phyloP scores from a whole-genome alignment of 495 filamentous ascomycete genomes.

The Penicillium turbatum region DNA sequence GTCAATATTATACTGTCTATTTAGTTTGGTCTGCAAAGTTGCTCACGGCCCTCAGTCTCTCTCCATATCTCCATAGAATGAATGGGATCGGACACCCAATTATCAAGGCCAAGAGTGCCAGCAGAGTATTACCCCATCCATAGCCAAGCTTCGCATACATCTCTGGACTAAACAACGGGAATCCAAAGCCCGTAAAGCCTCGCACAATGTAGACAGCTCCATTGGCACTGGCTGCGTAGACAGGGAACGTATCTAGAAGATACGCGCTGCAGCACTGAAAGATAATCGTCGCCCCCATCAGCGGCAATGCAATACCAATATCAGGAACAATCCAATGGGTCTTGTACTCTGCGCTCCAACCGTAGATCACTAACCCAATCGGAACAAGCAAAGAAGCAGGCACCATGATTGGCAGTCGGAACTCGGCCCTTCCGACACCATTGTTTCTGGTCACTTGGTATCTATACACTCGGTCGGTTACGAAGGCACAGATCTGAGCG shows the following conservation, averaged over 20 bases:
- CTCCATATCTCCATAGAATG: slow-evolving; percentile 39
- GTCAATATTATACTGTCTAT: background rate
- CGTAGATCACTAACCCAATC: slow-evolving; percentile 57
- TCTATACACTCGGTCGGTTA: slow-evolving; percentile 7
- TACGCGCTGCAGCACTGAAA: slow-evolving; percentile 61
- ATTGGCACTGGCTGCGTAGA: slow-evolving; percentile 61
- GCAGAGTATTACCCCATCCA: slow-evolving; percentile 51
- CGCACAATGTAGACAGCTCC: slow-evolving; percentile 59
- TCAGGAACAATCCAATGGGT: slow-evolving; percentile 62
- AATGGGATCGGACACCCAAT: slow-evolving; percentile 49
- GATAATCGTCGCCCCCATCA: slow-evolving; percentile 48
- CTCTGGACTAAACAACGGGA: slow-evolving; percentile 61
- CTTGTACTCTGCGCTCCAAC: slow-evolving; percentile 54
- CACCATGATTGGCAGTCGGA: slow-evolving; percentile 55
- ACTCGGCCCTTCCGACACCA: slow-evolving; percentile 45
- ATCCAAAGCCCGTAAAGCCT: slow-evolving; percentile 58
- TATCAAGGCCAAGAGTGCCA: slow-evolving; percentile 43
- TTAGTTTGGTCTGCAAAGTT: slow-evolving; percentile 5
- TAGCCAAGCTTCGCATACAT: slow-evolving; percentile 48
- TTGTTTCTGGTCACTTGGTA: slow-evolving; percentile 8
- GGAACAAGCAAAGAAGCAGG: slow-evolving; percentile 53
- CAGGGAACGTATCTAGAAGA: slow-evolving; percentile 60
- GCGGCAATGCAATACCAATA: slow-evolving; percentile 56
- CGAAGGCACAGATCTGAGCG: slow-evolving; percentile 46
- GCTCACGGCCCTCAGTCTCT: slow-evolving; percentile 1